Percentiles rank a stretch among this genome's conserved stretches.
Conservation (phyloP, 2,329 filamentous ascomycete genomes). For the Epichloe elymi region DNA sequence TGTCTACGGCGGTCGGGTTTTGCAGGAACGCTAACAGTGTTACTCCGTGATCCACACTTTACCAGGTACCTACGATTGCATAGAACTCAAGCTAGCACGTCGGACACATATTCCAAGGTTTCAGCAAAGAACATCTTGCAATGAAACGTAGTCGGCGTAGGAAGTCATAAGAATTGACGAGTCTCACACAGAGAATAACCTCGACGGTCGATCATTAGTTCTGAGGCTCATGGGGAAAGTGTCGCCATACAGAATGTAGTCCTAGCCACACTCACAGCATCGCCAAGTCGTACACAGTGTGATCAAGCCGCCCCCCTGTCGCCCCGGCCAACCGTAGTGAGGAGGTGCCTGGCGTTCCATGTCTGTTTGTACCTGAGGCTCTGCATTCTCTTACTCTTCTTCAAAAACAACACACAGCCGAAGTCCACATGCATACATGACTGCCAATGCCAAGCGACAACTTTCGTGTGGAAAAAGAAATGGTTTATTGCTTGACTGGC, state of each 20-base stretch:
- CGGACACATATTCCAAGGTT: not conserved
- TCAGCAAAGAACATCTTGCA: not conserved
- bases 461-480: too few species aligned
- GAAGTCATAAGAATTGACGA: not conserved
- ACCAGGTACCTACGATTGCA: not conserved
- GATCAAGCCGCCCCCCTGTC: not conserved
- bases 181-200: not conserved
- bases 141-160: too few species aligned
- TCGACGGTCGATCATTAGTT: not conserved
- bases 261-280: not conserved
- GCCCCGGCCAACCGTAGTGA: not conserved
- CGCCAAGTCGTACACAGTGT: not conserved
- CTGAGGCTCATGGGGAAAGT: not conserved
- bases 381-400: not conserved
- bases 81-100: not conserved
- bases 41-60: not conserved
- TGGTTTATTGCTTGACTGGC: too few species aligned
- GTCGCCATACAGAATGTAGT: not conserved
- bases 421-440: too few species aligned
- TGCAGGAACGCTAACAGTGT: conserved; percentile 3
- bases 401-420: too few species aligned
- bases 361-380: conserved; percentile 3
- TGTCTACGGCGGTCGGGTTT: conserved; percentile 3
- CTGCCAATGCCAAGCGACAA: too few species aligned
- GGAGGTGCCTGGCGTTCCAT: not conserved